phyloP scores from a whole-genome alignment of 495 filamentous ascomycete genomes.

The Xylaria longipes region DNA sequence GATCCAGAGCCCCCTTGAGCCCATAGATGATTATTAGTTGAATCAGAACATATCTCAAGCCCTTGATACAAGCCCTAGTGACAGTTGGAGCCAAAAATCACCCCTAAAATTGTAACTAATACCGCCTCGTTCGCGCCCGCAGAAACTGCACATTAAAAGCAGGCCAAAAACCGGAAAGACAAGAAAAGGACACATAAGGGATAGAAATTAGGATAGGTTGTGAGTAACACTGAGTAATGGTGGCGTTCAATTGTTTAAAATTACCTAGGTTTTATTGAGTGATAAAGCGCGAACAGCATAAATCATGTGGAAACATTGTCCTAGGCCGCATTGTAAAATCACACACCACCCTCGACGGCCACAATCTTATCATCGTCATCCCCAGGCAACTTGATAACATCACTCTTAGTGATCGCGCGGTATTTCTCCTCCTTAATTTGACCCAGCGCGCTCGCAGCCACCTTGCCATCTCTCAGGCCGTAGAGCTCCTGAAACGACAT shows the following conservation, averaged over 20 bases:
- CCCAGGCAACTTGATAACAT: slow-evolving; percentile 32
- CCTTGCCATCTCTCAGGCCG: slow-evolving; percentile 39
- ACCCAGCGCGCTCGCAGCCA: slow-evolving; percentile 38
- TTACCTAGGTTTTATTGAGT: not conserved
- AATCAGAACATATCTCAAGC: too few species aligned
- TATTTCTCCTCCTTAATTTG: slow-evolving; percentile 48
- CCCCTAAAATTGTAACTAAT: too few species aligned
- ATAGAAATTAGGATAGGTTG: not conserved
- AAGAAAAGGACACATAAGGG: not conserved
- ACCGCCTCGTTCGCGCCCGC: too few species aligned
- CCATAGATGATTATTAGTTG: too few species aligned
- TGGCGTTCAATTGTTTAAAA: slow-evolving; percentile 2
- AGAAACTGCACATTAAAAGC: not conserved
- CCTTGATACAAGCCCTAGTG: too few species aligned
- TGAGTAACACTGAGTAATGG: not conserved
- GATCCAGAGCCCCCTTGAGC: too few species aligned
- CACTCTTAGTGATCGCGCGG: slow-evolving; percentile 38
- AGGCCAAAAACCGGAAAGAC: not conserved
- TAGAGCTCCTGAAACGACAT: slow-evolving; percentile 53
- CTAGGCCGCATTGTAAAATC: slow-evolving; percentile 6
- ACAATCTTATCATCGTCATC: slow-evolving; percentile 33
- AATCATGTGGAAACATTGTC: not conserved
- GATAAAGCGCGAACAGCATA: not conserved
- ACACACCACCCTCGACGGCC: slow-evolving; percentile 14
- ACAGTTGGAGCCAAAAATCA: too few species aligned